These are phyloP conservation scores for Trypanosoma melophagium DNA, from an alignment of 208 protist genomes.

Conservation along the genomic window DNA sequence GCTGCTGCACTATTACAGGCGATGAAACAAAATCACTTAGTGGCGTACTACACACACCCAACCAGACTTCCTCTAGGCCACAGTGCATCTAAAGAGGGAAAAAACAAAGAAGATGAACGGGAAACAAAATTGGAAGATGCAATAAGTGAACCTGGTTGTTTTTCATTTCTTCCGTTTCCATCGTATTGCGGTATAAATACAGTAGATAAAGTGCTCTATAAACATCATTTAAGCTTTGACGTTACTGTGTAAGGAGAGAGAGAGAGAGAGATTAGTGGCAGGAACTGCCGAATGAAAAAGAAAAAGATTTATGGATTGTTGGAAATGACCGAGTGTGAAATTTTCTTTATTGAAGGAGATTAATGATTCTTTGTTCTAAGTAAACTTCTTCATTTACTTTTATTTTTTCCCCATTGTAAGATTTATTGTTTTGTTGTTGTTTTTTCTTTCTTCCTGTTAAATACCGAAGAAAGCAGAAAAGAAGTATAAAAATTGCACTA, in stretches of 20 bases:
- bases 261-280: too few species aligned
- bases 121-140: slow-evolving; percentile 3
- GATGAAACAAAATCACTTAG: not conserved
- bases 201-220: slow-evolving; percentile 60
- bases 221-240: slow-evolving; percentile 42
- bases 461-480: too few species aligned
- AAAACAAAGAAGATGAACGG: not conserved
- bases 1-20: slow-evolving; percentile 16
- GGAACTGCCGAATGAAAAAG: not conserved
- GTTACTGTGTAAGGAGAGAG: slow-evolving; percentile 2
- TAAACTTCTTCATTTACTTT: too few species aligned
- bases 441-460: too few species aligned
- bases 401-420: too few species aligned
- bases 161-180: slow-evolving; percentile 63
- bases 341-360: too few species aligned
- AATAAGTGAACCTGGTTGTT: slow-evolving; percentile 29
- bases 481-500: too few species aligned
- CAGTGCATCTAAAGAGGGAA: not conserved
- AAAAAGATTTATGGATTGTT: not conserved
- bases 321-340: too few species aligned
- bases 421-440: too few species aligned
- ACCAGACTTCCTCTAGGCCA: slow-evolving; percentile 27
- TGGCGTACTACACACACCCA: slow-evolving; percentile 51
- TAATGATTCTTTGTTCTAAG: too few species aligned
- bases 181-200: slow-evolving; percentile 43